Evolutionary conservation across 2,329 filamentous ascomycete genomes (phyloP), one percentile per base, ranked within the genome.

Genomic region (Monilinia fructigena): DNA sequence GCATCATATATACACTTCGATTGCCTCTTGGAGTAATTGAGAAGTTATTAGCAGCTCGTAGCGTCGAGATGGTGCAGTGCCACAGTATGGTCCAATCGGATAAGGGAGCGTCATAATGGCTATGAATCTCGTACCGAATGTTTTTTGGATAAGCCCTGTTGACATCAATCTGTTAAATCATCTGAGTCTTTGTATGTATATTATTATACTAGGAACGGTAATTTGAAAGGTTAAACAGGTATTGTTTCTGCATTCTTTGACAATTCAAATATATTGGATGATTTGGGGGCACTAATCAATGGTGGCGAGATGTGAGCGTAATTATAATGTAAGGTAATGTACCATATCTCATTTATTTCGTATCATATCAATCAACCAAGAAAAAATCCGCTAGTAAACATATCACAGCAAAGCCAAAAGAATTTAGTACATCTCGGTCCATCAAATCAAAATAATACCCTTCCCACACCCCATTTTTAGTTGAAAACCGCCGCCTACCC

Each of bases 371-470:
- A 38, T 38, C 58, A 50, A 26, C 28, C n/a, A 23, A 38, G 38
- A 50, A 23, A 23, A 16, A 3, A 50, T 60, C 31, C 58, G n/a
- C 58, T 50, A 50, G 28, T 50, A 60, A 60, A 60, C 42, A 60
- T 16, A 50, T 40, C 31, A 50, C 20, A 38, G 31, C 28, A 50
- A 60, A 60, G 48, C 28, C 16, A 8, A 50, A 50, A n/a, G 2
- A 50, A 60, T 38, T 38, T 38, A 20, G 16, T 60, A 60, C 45
- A 50, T 50, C 31, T 38, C 28, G 28, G 14, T 11, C n/a, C 58
- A 14, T 55, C 53, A 50, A 50, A 50, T 14, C 45, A 50, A 60
- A 50, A 50, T 18, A 23, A 26, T 8, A 26, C 35, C 45, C 20
- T 23, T 26, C 48, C 48, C 48, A 28, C 48, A 31, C 45, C 35